Conservation (phyloP, 1,284 basidiomycete species). For the Schizophyllum amplum region DNA sequence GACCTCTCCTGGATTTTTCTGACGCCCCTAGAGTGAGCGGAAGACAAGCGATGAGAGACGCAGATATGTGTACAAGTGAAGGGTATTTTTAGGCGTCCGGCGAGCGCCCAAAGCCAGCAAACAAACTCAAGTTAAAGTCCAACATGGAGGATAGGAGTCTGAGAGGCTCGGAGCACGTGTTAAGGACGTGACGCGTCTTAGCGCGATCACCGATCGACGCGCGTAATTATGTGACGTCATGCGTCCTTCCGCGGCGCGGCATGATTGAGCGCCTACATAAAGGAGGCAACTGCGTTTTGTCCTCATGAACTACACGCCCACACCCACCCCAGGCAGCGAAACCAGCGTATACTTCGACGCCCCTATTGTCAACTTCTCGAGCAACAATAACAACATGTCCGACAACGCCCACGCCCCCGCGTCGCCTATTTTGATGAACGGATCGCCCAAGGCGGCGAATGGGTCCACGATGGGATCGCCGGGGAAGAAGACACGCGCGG, state of each 20-base stretch:
- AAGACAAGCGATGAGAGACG: no score
- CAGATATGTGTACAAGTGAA: no score
- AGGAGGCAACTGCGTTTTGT: neutral
- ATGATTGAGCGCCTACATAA: neutral
- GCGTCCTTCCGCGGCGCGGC: no score
- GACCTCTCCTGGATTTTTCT: no score
- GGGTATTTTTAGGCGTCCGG: no score
- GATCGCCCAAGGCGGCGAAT: no score
- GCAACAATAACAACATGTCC: neutral
- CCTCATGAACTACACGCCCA: neutral
- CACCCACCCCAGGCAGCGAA: constrained; percentile 26
- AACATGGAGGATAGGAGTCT: no score
- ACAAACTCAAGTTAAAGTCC: no score
- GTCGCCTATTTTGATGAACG: constrained; percentile 2
- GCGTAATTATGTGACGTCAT: neutral
- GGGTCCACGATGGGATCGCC: constrained; percentile 2
- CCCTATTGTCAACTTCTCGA: constrained; percentile 7
- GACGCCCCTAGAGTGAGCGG: no score
- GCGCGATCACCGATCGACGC: neutral
- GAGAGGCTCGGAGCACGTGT: no score
- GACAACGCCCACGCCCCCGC: constrained; percentile 1
- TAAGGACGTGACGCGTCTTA: no score
- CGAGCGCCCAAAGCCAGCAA: no score
- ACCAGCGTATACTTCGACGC: constrained; percentile 16
- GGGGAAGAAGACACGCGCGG: neutral